A percentile compares a stretch with the other conserved stretches of the same genome.
phyloP scores from a whole-genome alignment of 2,329 filamentous ascomycete genomes.

The Sphaerulina musiva region DNA sequence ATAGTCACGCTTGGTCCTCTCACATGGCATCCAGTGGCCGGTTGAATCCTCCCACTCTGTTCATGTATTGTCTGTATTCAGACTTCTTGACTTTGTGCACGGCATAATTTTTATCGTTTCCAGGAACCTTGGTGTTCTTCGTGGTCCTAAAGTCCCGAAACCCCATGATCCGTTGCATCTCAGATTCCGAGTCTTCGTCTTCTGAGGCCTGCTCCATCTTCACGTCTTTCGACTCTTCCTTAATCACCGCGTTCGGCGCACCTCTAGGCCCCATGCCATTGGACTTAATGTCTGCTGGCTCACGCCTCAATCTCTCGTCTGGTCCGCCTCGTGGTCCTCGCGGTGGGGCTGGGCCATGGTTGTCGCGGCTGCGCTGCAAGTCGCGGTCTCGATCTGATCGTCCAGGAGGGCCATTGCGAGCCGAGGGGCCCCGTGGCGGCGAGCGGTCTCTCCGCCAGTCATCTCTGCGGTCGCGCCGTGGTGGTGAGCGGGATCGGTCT shows the following conservation, averaged over 20 bases:
- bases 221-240: slow-evolving; percentile 14
- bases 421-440: slow-evolving; percentile 17
- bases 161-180: slow-evolving; percentile 83
- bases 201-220: slow-evolving; percentile 25
- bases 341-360: slow-evolving; percentile 6
- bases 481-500: slow-evolving; percentile 30
- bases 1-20: slow-evolving; percentile 22
- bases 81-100: slow-evolving; percentile 90
- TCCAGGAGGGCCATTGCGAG: slow-evolving; percentile 17
- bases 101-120: slow-evolving; percentile 71
- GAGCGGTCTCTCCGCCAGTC: slow-evolving; percentile 30
- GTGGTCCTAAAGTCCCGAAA: slow-evolving; percentile 81
- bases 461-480: slow-evolving; percentile 27
- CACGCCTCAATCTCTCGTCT: slow-evolving; percentile 13
- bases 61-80: slow-evolving; percentile 96
- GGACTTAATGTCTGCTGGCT: slow-evolving; percentile 7
- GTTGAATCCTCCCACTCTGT: slow-evolving; percentile 75
- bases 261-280: slow-evolving; percentile 1
- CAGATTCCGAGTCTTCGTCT: slow-evolving; percentile 56
- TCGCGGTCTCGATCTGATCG: slow-evolving; percentile 22
- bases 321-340: slow-evolving; percentile 11
- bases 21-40: slow-evolving; percentile 44
- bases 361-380: slow-evolving; percentile 12
- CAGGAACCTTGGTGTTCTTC: slow-evolving; percentile 79
- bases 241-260: slow-evolving; percentile 2